Percentiles rank a stretch among this genome's conserved stretches.
Conservation (phyloP, 2,329 filamentous ascomycete genomes). For the Pyricularia pennisetigena region DNA sequence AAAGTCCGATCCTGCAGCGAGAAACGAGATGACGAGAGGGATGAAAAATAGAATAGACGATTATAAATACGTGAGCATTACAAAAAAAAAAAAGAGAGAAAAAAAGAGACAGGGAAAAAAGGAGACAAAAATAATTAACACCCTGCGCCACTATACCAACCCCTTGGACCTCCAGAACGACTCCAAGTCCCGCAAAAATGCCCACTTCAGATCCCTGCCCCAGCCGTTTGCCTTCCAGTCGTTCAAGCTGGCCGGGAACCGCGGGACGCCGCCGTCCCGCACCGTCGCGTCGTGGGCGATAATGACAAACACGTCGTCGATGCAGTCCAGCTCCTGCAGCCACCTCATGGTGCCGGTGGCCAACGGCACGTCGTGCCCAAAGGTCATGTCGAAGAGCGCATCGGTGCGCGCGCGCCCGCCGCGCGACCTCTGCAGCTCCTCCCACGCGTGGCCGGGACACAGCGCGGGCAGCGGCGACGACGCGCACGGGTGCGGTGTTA, state of each 20-base stretch:
- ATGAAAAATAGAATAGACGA: no score
- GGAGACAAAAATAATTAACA: not conserved
- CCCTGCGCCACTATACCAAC: not conserved
- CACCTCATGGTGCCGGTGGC: not conserved
- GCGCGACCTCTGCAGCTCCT: not conserved
- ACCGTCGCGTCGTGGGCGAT: not conserved
- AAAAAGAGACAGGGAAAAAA: no score
- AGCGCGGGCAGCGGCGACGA: not conserved
- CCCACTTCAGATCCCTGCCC: not conserved
- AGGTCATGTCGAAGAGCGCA: not conserved
- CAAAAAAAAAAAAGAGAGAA: no score
- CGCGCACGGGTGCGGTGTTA: not conserved
- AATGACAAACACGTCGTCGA: not conserved
- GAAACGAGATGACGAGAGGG: no score
- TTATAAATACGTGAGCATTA: no score
- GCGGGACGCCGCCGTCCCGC: not conserved
- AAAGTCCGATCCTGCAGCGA: no score
- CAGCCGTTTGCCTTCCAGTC: not conserved
- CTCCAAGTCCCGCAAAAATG: not conserved
- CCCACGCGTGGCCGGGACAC: not conserved
- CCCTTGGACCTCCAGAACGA: not conserved
- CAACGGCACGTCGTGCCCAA: not conserved
- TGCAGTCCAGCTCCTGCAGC: not conserved
- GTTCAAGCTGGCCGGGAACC: not conserved
- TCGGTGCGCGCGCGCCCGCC: not conserved